Base-by-base conservation (phyloP, 805 yeast genomes). In the Wickerhamiella australiensis region DNA sequence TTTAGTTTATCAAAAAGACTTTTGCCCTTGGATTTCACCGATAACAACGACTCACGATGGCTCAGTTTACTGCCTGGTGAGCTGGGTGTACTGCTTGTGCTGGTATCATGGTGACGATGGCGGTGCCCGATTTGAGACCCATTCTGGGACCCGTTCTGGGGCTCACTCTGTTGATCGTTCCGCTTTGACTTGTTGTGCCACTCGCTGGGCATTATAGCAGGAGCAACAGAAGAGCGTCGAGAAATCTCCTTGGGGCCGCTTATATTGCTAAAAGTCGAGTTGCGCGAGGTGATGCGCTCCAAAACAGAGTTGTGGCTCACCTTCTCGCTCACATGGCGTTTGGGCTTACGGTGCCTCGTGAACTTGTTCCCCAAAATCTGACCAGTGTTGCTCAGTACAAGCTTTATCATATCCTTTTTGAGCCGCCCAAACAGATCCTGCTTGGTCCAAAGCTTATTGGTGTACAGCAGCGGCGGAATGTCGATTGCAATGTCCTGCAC, bases 291-390 rank as follows among this genome's bases (percentile, higher is more conserved):
- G 15, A 42, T 18, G 11, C 46, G 46, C 37, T 42, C 46, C 23
- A 42, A 18, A 5, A 26, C 37, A 7, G 22, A 15, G 31, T 50
- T 44, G 38, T 50, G 52, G 23, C n/a, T 36, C 41, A 18, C 18
- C 31, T 31, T 56, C 33, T 31, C 49, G 50, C 15, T n/a, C 12
- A 41, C 44, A 41, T 41, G 44, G 20, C 44, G 40, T 27, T 25
- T 27, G 33, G 46, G 42, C 20, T 51, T 54, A 25, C 26, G 35
- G 51, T 58, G 61, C 9, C 53, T 51, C 36, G 68, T 68, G 31
- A 90, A 66, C 64, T 85, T 86, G 61, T 85, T 85, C n/a, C 82
- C 79, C 31, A 88, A 61, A 46, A 90, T 75, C 51, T 80, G 78
- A 2, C 95, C 96, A 0, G 88, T 74, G 51, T 70, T 72, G n/a